Evolutionary conservation across 2,329 filamentous ascomycete species (phyloP), one percentile per base, ranked within the genome.

Genomic region (Penicillium sp.): DNA sequence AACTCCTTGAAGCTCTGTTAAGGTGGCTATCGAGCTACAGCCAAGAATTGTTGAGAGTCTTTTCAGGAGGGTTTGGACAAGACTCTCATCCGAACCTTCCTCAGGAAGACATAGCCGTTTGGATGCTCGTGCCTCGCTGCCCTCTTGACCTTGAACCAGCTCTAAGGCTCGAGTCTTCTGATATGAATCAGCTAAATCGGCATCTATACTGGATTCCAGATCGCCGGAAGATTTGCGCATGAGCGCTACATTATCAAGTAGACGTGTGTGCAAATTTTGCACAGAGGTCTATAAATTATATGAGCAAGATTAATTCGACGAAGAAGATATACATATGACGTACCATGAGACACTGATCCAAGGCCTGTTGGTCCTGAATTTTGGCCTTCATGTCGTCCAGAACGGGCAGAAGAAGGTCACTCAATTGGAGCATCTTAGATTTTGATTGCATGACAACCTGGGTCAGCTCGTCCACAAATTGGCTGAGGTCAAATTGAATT

Each of bases 1-100:
- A 11, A 72, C 58, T 44, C 65, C 46, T 65, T 73, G 57, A n/a
- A 78, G 52, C 12, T 66, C 68, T 48, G 67, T 61, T 33, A 77
- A 46, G 36, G 65, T 66, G 26, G 55, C 54, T 3, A 57, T 55
- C 33, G 61, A 60, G 38, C 69, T 62, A 32, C 57, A 63, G 18
- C 62, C 66, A 39, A 78, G 57, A 13, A 53, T 66, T 37, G 28
- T 46, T 49, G 56, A 66, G 66, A 49, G 67, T 40, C 39, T 62
- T 47, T 28, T 55, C 53, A 65, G 64, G 28, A 76, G 58, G 24
- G 65, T 55, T 32, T 67, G 62, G 7, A 66, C 49, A 11, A 64
- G 41, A 28, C 55, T 49, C 9, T 45, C 11, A 18, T 47, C 9
- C 59, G 66, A 64, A 60, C 73, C 34, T 69, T 64, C 39, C 57